Evolutionary conservation across 768 basidiomycete genomes (phyloP), one percentile per base, ranked within the genome.

Genomic region (Gyrodon lividus): DNA sequence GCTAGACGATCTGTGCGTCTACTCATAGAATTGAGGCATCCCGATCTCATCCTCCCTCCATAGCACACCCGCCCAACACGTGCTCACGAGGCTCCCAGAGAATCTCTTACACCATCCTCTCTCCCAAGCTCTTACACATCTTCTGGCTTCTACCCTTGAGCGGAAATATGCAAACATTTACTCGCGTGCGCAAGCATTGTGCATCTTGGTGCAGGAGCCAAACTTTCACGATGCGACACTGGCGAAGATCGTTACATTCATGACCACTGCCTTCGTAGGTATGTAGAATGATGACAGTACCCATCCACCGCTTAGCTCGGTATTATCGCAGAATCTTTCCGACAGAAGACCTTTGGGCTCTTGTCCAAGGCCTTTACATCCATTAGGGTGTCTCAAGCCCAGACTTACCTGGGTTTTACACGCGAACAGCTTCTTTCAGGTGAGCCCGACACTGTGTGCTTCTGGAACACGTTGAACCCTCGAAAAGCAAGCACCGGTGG

Each of bases 291-390:
- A 38, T 10, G 17, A 10, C 19, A 39, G 10, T 39, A 28, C 8
- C 38, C 48, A 44, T 46, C 34, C 28, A 35, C 19, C 23, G 23
- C 20, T 43, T 42, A n/a, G 43, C n/a, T 44, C 3, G 8, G 30
- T 16, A 16, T 39, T 43, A 16, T 35, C 52, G 14, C 34, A 89
- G 87, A 79, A 3, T 63, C 73, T 8, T 89, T 88, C 68, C 81
- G 84, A 39, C 60, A 61, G 49, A 75, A 81, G 52, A 83, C 82
- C 0, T 76, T 85, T 54, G 58, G 59, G 1, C 71, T 89, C 8
- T 59, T 89, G 19, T 77, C 81, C 8, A 79, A 74, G 58, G 84
- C 84, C n/a, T 89, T 87, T 66, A 76, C 79, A 3, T 81, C 83
- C 2, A 68, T 90, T 20, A 77, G 81, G 12, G 53, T 83, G 10